These are phyloP conservation scores for Dipodascus geniculatus DNA, from an alignment of 805 yeast genomes.

Conservation along the genomic window DNA sequence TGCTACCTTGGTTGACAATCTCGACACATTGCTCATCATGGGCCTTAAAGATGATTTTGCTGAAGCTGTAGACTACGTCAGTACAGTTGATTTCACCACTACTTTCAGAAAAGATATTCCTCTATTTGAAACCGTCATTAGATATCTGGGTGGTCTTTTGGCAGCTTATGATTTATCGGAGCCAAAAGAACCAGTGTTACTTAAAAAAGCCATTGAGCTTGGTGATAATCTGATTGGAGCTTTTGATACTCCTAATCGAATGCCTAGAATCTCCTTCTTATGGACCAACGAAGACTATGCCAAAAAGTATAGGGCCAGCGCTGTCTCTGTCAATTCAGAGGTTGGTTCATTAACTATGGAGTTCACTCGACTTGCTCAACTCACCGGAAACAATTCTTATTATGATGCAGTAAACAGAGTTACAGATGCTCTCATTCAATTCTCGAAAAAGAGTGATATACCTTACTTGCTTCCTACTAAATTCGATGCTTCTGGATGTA, in stretches of 20 bases:
- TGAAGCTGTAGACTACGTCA: slow-evolving; percentile 29
- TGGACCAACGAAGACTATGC: slow-evolving; percentile 26
- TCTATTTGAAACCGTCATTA: slow-evolving; percentile 39
- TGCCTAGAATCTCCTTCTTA: slow-evolving; percentile 37
- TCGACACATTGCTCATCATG: slow-evolving; percentile 42
- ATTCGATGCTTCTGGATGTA: slow-evolving; percentile 44
- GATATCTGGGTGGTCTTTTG: slow-evolving; percentile 42
- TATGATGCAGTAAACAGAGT: slow-evolving; percentile 39
- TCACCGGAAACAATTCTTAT: slow-evolving; percentile 37
- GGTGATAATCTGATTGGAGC: slow-evolving; percentile 41
- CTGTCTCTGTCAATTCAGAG: slow-evolving; percentile 31
- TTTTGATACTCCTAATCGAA: slow-evolving; percentile 48
- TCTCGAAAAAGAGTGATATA: slow-evolving; percentile 24
- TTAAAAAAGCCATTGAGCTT: slow-evolving; percentile 33
- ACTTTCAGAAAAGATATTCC: slow-evolving; percentile 33
- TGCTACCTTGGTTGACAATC: slow-evolving; percentile 38
- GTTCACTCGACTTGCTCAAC: slow-evolving; percentile 39
- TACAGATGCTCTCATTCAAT: slow-evolving; percentile 28
- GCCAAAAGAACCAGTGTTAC: slow-evolving; percentile 21
- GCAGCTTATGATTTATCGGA: slow-evolving; percentile 41
- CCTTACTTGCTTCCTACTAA: slow-evolving; percentile 34
- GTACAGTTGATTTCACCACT: slow-evolving; percentile 29
- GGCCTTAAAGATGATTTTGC: slow-evolving; percentile 30
- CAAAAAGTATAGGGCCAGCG: slow-evolving; percentile 20
- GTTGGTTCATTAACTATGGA: slow-evolving; percentile 41